phyloP scores from a whole-genome alignment of 225 moss, liverwort and hornwort genomes.

The Pseudisothecium myosuroides region DNA sequence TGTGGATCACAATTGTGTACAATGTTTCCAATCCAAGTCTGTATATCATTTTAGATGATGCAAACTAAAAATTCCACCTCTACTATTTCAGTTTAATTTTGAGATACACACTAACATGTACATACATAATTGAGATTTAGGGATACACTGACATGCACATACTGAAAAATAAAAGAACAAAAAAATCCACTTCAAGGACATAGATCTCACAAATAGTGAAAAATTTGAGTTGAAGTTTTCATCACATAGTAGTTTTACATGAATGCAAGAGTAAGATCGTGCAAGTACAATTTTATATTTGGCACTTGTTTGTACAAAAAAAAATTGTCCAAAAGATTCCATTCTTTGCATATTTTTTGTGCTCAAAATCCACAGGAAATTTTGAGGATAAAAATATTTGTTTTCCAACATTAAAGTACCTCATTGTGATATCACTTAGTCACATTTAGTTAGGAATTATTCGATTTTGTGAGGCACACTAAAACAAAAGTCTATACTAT shows the following conservation, averaged over 20 bases:
- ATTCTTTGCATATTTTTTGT: fast-evolving
- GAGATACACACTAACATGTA: not conserved
- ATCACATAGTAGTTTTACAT: not conserved
- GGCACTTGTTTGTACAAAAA: too few relatives aligned
- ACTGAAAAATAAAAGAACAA: not conserved
- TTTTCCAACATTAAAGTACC: too few relatives aligned
- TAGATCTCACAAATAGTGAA: not conserved
- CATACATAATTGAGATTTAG: not conserved
- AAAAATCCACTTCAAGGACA: not conserved
- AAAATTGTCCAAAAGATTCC: not conserved
- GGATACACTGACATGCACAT: not conserved
- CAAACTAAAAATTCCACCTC: not conserved
- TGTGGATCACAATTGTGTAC: not conserved
- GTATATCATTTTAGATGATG: not conserved
- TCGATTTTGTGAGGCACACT: fast-evolving
- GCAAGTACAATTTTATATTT: too few relatives aligned
- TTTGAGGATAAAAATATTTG: too few relatives aligned
- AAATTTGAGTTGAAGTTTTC: not conserved
- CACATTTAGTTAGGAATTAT: not conserved
- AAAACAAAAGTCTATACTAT: not conserved
- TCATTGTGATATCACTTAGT: not conserved
- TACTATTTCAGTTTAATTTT: not conserved
- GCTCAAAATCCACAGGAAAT: not conserved
- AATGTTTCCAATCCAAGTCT: not conserved
- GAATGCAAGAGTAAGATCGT: not conserved